These are phyloP conservation scores for Phaffia rhodozyma DNA, from an alignment of 1,284 basidiomycete species.

Conservation along the genomic window DNA sequence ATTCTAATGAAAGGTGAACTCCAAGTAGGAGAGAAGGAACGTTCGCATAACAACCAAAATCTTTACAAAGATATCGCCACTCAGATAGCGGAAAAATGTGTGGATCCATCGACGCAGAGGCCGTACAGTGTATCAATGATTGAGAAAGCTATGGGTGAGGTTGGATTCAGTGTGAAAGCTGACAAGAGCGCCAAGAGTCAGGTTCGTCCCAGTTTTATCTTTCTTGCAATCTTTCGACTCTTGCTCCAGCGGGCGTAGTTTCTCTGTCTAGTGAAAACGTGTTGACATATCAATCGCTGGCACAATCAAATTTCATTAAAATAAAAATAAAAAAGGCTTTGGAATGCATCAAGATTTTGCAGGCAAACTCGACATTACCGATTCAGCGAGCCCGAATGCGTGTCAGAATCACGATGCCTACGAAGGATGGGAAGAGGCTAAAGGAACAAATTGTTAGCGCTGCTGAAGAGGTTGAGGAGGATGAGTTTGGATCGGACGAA, in stretches of 20 bases:
- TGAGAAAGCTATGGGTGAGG: conserved; percentile 93
- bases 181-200: conserved; percentile 88
- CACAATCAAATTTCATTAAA: neutral
- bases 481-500: conserved; percentile 58
- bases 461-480: conserved; percentile 73
- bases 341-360: conserved; percentile 77
- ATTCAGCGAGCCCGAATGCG: conserved; percentile 90
- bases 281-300: neutral
- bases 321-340: conserved; percentile 49
- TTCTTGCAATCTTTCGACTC: neutral
- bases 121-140: conserved; percentile 93
- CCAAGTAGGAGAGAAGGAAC: conserved; percentile 94
- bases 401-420: conserved; percentile 67
- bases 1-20: conserved; percentile 93
- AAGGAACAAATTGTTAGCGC: conserved; percentile 59
- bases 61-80: conserved; percentile 88
- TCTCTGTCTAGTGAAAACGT: neutral
- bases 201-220: conserved; percentile 36
- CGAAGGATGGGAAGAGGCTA: conserved; percentile 56
- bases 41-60: conserved; percentile 72
- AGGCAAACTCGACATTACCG: conserved; percentile 66
- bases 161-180: conserved; percentile 78
- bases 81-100: conserved; percentile 85
- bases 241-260: neutral
- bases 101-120: conserved; percentile 76